Evolutionary conservation across 371 early-diverging fungal species (phyloP).

Genomic region (Batkoa obscura): DNA sequence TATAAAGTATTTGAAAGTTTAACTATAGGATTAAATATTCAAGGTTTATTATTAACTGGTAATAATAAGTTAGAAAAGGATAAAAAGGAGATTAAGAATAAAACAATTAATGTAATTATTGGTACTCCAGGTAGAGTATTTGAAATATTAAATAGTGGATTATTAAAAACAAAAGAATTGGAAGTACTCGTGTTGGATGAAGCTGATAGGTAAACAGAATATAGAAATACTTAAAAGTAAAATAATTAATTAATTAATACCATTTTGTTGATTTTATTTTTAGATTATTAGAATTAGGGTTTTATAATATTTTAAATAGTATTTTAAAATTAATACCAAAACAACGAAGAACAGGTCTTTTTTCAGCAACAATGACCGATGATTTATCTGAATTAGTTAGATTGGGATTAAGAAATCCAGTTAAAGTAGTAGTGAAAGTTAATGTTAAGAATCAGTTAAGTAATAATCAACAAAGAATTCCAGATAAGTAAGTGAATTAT

Average conservation of each 20-base stretch:
- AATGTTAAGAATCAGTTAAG: slow-evolving; percentile 26
- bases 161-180: slow-evolving; percentile 57
- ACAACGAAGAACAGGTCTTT: slow-evolving; percentile 90
- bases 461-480: slow-evolving; percentile 38
- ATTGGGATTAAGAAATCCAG: slow-evolving; percentile 85
- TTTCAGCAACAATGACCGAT: slow-evolving; percentile 96
- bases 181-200: slow-evolving; percentile 73
- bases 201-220: slow-evolving; percentile 44
- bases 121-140: slow-evolving; percentile 48
- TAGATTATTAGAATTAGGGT: slow-evolving; percentile 82
- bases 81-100: neutral
- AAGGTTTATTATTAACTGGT: slow-evolving; percentile 12
- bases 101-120: slow-evolving; percentile 7
- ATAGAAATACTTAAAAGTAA: slow-evolving; percentile 75
- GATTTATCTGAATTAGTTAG: slow-evolving; percentile 64
- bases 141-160: slow-evolving; percentile 39
- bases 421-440: slow-evolving; percentile 67
- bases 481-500: slow-evolving; percentile 22
- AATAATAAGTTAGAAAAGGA: neutral
- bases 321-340: slow-evolving; percentile 73
- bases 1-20: slow-evolving; percentile 47
- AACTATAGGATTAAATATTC: slow-evolving; percentile 13
- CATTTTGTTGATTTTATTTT: slow-evolving; percentile 12
- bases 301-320: slow-evolving; percentile 49
- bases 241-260: slow-evolving; percentile 72